phyloP scores from a whole-genome alignment of 2,329 filamentous ascomycete species.

The Stagonosporopsis chrysanthemi region DNA sequence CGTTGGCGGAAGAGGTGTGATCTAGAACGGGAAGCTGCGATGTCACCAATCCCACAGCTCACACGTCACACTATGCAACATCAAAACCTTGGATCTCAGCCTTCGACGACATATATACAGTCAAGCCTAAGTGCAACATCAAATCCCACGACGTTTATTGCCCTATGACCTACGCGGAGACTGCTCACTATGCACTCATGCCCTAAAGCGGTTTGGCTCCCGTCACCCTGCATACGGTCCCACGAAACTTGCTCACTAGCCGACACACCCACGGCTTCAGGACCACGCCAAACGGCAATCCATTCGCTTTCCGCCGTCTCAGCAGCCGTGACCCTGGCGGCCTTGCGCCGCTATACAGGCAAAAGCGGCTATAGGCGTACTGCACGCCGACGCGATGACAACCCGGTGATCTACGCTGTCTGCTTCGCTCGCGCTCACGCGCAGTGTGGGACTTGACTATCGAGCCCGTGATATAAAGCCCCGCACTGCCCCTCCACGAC shows the following conservation, averaged over 20 bases:
- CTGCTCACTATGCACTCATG: conserved; percentile 19
- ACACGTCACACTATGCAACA: conserved; percentile 4
- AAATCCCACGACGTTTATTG: not conserved
- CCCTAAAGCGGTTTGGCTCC: conserved; percentile 12
- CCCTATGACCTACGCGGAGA: conserved; percentile 12
- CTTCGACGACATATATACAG: conserved; percentile 1
- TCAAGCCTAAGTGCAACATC: not conserved
- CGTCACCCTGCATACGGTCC: conserved; percentile 21
- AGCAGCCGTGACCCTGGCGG: conserved; percentile 8
- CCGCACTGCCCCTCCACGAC: conserved; percentile 12
- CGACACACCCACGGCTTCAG: conserved; percentile 20
- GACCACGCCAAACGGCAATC: conserved; percentile 10
- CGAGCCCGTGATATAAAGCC: conserved; percentile 8
- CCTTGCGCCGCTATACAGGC: conserved; percentile 9
- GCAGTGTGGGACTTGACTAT: conserved; percentile 6
- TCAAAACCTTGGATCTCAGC: conserved; percentile 1
- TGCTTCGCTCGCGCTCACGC: not conserved
- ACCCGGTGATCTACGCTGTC: conserved; percentile 6
- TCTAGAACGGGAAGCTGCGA: conserved; percentile 21
- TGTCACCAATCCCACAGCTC: not conserved
- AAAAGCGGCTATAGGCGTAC: conserved; percentile 31
- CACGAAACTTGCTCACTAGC: conserved; percentile 38
- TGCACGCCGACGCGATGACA: conserved; percentile 23
- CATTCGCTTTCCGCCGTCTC: conserved; percentile 15
- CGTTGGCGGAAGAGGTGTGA: conserved; percentile 41